Evolutionary conservation across 805 yeast species (phyloP).

Genomic region (Ogataea nonfermentans): DNA sequence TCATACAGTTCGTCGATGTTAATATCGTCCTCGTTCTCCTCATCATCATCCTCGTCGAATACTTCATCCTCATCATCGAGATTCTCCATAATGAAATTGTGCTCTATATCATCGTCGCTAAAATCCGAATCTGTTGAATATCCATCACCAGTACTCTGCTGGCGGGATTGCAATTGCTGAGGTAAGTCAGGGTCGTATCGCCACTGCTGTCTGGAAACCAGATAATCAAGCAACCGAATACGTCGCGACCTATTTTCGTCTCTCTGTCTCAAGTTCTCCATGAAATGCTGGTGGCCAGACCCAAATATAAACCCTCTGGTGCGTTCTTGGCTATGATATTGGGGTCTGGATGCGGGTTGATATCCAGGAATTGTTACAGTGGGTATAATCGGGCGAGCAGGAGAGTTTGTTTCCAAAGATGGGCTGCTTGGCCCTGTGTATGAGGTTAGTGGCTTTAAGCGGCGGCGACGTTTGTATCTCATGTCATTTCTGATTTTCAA

Average conservation of each 20-base stretch:
- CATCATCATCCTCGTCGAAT: slow-evolving; percentile 17
- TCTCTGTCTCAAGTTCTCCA: slow-evolving; percentile 16
- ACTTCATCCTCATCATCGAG: slow-evolving; percentile 13
- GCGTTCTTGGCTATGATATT: slow-evolving; percentile 16
- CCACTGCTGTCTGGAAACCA: slow-evolving; percentile 24
- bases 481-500: slow-evolving; percentile 28
- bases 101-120: slow-evolving; percentile 18
- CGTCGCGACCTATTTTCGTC: slow-evolving; percentile 22
- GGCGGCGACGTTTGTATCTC: slow-evolving; percentile 32
- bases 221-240: slow-evolving; percentile 20
- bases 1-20: slow-evolving; percentile 25
- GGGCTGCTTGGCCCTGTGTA: slow-evolving; percentile 3
- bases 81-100: slow-evolving; percentile 16
- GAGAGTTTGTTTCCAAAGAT: slow-evolving; percentile 4
- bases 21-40: slow-evolving; percentile 20
- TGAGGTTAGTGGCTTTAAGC: slow-evolving; percentile 21
- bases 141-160: slow-evolving; percentile 14
- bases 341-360: slow-evolving; percentile 10
- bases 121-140: slow-evolving; percentile 18
- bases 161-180: slow-evolving; percentile 15
- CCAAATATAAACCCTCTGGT: slow-evolving; percentile 22
- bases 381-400: background rate
- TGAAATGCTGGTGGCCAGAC: slow-evolving; percentile 17
- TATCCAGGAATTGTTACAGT: slow-evolving; percentile 2
- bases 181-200: slow-evolving; percentile 16